Evolutionary conservation across 1,139 yeast genomes (phyloP).

Genomic region (Debaryomyces fabryi): DNA sequence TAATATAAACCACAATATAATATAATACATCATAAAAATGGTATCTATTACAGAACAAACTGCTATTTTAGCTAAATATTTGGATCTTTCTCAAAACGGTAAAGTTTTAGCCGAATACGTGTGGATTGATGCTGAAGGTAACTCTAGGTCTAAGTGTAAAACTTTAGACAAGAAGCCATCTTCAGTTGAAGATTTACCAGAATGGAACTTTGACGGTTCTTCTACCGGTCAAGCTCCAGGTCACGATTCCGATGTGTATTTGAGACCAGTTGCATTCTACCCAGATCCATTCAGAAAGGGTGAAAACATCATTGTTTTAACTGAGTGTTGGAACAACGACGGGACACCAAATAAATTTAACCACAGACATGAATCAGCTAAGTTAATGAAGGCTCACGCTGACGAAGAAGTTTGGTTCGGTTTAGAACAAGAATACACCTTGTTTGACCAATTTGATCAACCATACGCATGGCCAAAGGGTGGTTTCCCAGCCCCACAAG

Average conservation of each 20-base stretch:
- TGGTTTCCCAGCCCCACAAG: constrained; percentile 99
- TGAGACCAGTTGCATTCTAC: constrained; percentile 92
- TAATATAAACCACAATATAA: not conserved
- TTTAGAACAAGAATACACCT: constrained; percentile 97
- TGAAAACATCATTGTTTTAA: constrained; percentile 90
- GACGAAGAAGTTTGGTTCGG: constrained; percentile 94
- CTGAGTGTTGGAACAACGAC: constrained; percentile 98
- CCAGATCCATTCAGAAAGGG: constrained; percentile 98
- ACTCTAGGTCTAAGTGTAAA: constrained; percentile 91
- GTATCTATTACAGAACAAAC: constrained; percentile 67
- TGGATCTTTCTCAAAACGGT: constrained; percentile 84
- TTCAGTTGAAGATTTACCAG: constrained; percentile 86
- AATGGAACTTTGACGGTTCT: constrained; percentile 99
- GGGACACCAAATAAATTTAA: constrained; percentile 98
- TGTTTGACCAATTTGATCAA: constrained; percentile 86
- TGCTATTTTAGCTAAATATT: constrained; percentile 76
- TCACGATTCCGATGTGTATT: constrained; percentile 89
- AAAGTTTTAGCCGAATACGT: constrained; percentile 92
- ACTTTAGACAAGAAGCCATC: constrained; percentile 72
- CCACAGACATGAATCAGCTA: constrained; percentile 97
- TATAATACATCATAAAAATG: constrained; percentile 22
- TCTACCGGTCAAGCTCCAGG: constrained; percentile 99
- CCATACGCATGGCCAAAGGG: constrained; percentile 99
- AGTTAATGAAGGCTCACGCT: constrained; percentile 91
- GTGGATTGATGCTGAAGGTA: constrained; percentile 96